Evolutionary conservation across 2,329 filamentous ascomycete species (phyloP).

Genomic region (Emergomyces pasteurianus): DNA sequence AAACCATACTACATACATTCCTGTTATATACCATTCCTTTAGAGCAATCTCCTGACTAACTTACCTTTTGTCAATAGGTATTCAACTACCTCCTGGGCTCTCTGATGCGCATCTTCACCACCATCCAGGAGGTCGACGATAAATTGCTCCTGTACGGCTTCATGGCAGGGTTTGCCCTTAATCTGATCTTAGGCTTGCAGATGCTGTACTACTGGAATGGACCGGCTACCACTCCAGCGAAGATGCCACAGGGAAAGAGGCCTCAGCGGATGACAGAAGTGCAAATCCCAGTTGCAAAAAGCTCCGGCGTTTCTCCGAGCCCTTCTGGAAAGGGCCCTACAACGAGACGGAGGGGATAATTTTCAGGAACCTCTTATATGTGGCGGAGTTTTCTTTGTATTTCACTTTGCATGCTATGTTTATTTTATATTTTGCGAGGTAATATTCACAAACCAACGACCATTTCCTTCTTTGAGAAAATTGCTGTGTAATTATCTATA

Average conservation of each 20-base stretch:
- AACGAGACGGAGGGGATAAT: conserved; percentile 43
- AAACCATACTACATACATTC: background rate
- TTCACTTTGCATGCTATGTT: background rate
- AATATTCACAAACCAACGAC: background rate
- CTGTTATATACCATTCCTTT: background rate
- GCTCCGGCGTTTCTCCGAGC: conserved; percentile 32
- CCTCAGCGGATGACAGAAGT: conserved; percentile 14
- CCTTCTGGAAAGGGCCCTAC: conserved; percentile 38
- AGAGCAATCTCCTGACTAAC: background rate
- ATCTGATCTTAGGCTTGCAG: conserved; percentile 73
- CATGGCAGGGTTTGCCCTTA: conserved; percentile 80
- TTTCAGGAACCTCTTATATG: background rate
- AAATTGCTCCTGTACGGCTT: conserved; percentile 93
- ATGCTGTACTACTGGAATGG: conserved; percentile 96
- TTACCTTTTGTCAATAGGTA: conserved; percentile 46
- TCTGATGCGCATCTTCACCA: conserved; percentile 91
- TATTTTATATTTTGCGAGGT: background rate
- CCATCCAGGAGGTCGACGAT: conserved; percentile 92
- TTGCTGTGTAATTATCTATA: background rate
- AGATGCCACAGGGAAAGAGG: conserved; percentile 24
- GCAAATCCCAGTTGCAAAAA: conserved; percentile 22
- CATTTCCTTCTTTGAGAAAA: background rate
- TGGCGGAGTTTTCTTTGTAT: background rate
- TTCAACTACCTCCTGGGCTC: conserved; percentile 96
- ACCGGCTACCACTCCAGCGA: conserved; percentile 16